These are phyloP conservation scores for Dryas alaskensis DNA, from an alignment of 306 rosid genomes.

Conservation along the genomic window DNA sequence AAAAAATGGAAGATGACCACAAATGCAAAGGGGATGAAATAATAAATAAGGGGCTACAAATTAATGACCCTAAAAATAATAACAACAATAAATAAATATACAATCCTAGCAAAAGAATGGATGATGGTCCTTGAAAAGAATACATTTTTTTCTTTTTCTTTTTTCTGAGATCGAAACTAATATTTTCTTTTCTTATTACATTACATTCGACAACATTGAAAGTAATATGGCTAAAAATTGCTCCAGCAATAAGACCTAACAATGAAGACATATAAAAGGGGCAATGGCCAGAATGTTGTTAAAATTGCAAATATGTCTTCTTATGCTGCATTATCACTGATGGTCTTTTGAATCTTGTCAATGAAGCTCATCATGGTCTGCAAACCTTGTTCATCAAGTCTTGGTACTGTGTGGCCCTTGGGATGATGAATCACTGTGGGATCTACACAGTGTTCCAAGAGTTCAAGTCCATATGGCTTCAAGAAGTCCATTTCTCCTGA, in stretches of 20 bases:
- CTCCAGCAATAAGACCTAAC: background rate
- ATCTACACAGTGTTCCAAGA: slow-evolving; percentile 48
- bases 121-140: too few species aligned
- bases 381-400: slow-evolving; percentile 58
- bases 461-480: slow-evolving; percentile 51
- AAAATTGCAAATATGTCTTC: background rate
- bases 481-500: slow-evolving; percentile 77
- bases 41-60: too few species aligned
- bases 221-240: background rate
- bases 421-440: slow-evolving; percentile 71
- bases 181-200: background rate
- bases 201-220: background rate
- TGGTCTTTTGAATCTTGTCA: slow-evolving; percentile 44
- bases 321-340: background rate
- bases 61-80: too few species aligned
- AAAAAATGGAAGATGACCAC: too few species aligned
- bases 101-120: too few species aligned
- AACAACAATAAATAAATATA: too few species aligned
- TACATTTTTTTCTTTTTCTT: background rate
- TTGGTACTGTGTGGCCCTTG: slow-evolving; percentile 79
- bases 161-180: background rate
- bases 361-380: slow-evolving; percentile 44
- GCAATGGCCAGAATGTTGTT: background rate
- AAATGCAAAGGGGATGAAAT: too few species aligned
- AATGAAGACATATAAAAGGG: background rate